Evolutionary conservation across 2,329 filamentous ascomycete species (phyloP).

Genomic region (Fusarium sarcochroum): DNA sequence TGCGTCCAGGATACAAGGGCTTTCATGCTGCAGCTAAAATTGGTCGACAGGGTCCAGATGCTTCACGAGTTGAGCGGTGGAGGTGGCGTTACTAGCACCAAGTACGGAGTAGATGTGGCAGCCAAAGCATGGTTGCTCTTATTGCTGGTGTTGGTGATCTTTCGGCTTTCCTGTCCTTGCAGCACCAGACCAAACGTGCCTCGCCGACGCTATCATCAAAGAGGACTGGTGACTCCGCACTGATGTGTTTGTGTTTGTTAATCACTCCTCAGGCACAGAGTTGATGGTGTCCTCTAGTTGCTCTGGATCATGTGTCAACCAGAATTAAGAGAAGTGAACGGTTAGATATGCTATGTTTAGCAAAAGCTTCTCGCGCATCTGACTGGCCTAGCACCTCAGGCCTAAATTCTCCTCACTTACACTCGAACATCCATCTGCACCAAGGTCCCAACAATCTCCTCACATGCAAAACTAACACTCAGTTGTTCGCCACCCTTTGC

Average conservation of each 20-base stretch:
- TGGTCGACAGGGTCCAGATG: slow-evolving; percentile 7
- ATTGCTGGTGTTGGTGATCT: not conserved
- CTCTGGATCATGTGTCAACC: not conserved
- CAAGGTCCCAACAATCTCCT: slow-evolving; percentile 80
- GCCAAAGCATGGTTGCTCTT: not conserved
- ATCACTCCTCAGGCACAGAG: not conserved
- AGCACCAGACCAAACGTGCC: slow-evolving; percentile 17
- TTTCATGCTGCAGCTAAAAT: slow-evolving; percentile 23
- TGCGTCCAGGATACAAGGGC: not conserved
- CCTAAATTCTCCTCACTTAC: slow-evolving; percentile 9
- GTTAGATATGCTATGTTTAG: slow-evolving; percentile 3
- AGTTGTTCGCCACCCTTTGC: slow-evolving; percentile 68
- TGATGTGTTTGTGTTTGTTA: not conserved
- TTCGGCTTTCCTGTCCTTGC: not conserved
- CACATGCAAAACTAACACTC: slow-evolving; percentile 83
- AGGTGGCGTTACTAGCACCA: slow-evolving; percentile 6
- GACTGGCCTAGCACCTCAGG: not conserved
- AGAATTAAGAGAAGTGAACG: not conserved
- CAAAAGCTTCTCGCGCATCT: slow-evolving; percentile 5
- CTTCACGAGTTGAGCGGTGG: slow-evolving; percentile 21
- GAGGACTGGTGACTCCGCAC: not conserved
- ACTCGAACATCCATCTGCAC: slow-evolving; percentile 49
- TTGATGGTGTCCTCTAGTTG: not conserved
- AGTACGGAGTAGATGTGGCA: slow-evolving; percentile 4
- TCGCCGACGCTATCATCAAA: slow-evolving; percentile 1